Evolutionary conservation across 768 basidiomycete genomes (phyloP), one percentile per base, ranked within the genome.

Genomic region (Kwoniella mangroviensis): DNA sequence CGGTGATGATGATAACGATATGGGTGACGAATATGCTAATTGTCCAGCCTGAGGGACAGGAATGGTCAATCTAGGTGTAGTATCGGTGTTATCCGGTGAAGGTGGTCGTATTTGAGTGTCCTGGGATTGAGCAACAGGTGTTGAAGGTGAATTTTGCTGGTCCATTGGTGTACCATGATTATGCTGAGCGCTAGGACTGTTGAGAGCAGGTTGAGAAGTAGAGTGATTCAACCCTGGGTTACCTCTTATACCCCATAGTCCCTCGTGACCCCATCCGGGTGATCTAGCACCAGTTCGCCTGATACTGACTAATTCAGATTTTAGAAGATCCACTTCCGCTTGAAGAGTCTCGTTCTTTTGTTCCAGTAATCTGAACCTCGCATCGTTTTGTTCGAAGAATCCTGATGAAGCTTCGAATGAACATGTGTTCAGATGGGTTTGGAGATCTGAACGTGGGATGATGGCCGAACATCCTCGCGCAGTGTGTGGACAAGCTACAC

Each of bases 381-480:
- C 54, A 22, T 73, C 71, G 24, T 69, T 68, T 19, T 65, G 24
- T 42, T 68, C 67, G 58, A 73, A 73, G 63, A 71, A 79, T 2
- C 34, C 40, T 10, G 75, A 62, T 22, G 77, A 21, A 3, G 63
- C 67, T 63, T 77, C 76, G 66, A 75, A 79, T 3, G 65, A 65
- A 57, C 78, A 79, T 13, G 63, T n/a, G 19, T 55, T 21, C 15
- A 77, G 68, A 51, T 79, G 78, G 1, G 55, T 7, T 3, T 65
- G 51, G 7, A 79, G 70, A 1, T 41, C 49, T 5, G 62, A 65
- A 26, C 78, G 65, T 7, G 69, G 13, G 24, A 73, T 43, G 26
- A 77, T 61, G 26, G 69, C 65, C 24, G 72, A 26, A 60, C 78
- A 79, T 7, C 78, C 78, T 26, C 74, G 70, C 5, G 56, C 6